Conservation (phyloP, 371 early-diverging fungal genomes). For the Fennellomyces sp. region DNA sequence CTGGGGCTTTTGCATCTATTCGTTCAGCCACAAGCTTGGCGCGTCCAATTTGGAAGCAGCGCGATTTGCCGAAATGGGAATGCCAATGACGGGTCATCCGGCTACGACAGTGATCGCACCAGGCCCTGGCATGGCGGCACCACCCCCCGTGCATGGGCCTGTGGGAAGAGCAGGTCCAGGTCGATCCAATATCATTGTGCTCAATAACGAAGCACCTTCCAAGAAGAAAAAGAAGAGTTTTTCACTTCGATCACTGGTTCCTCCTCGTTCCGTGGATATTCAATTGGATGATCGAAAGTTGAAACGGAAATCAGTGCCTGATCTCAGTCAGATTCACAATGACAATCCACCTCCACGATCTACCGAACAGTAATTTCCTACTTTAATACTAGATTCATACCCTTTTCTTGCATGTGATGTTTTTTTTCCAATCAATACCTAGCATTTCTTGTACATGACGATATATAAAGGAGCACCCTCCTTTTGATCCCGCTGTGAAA, state of each 20-base stretch:
- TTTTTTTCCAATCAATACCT: no score
- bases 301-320: slow-evolving; percentile 10
- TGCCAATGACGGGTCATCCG: no score
- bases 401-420: neutral
- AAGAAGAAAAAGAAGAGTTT: neutral
- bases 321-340: neutral
- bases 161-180: slow-evolving; percentile 14
- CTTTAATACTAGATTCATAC: neutral
- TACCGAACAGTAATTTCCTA: neutral
- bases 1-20: slow-evolving; percentile 45
- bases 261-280: no score
- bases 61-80: neutral
- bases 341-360: slow-evolving; percentile 1
- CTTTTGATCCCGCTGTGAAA: no score
- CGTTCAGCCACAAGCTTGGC: slow-evolving; percentile 36
- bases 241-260: neutral
- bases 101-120: neutral
- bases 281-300: neutral
- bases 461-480: no score
- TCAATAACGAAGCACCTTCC: slow-evolving; percentile 30
- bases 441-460: no score
- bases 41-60: neutral
- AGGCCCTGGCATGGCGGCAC: slow-evolving; percentile 11
- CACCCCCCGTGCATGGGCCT: slow-evolving; percentile 13
- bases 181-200: slow-evolving; percentile 31